Conservation (phyloP, 129 eudicot genomes). For the Arctium lappa region DNA sequence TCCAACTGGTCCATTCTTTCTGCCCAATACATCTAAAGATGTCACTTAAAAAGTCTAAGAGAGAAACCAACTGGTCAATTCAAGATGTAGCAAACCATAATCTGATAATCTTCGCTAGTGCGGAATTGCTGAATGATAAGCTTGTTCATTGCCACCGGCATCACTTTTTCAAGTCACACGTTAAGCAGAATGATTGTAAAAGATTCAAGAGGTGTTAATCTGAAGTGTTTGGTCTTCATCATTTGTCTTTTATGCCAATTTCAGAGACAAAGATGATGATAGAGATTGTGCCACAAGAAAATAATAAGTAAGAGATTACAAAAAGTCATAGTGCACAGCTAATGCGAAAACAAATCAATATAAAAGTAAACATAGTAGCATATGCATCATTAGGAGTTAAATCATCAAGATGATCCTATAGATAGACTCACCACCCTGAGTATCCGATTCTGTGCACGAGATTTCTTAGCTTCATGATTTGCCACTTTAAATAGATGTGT, state of each 20-base stretch:
- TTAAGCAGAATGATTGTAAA: too few species aligned
- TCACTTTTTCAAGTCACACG: too few species aligned
- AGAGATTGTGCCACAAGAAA: not conserved
- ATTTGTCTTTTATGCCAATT: too few species aligned
- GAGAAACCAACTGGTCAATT: not conserved
- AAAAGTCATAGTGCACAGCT: not conserved
- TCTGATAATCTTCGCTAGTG: not conserved
- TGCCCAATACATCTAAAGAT: not conserved
- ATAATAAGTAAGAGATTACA: not conserved
- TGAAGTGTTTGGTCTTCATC: too few species aligned
- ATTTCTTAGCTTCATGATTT: slow-evolving; percentile 87
- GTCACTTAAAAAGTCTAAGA: not conserved
- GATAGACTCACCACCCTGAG: slow-evolving; percentile 80
- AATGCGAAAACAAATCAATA: not conserved
- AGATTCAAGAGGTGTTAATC: too few species aligned
- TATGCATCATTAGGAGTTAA: not conserved
- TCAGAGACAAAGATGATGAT: too few species aligned
- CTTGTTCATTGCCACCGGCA: too few species aligned
- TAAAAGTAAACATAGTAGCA: not conserved
- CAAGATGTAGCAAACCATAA: not conserved
- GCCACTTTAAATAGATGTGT: slow-evolving; percentile 76
- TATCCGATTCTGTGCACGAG: slow-evolving; percentile 81
- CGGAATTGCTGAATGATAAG: too few species aligned
- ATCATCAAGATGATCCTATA: not conserved
- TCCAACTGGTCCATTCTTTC: not conserved